Conservation (phyloP, 768 basidiomycete genomes). For the Hypholoma fasciculare region DNA sequence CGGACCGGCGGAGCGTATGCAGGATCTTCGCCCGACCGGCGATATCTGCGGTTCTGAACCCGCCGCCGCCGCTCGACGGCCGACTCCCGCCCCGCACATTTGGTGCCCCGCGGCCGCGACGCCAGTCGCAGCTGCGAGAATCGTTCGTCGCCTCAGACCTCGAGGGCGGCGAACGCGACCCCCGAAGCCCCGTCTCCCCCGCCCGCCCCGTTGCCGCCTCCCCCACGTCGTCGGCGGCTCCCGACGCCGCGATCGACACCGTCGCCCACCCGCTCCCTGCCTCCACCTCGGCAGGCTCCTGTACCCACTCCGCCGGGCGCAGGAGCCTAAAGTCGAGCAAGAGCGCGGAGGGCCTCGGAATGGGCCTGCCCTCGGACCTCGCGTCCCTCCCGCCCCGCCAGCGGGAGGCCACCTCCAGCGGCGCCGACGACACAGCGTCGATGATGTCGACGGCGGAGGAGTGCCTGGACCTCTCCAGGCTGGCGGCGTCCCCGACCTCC, state of each 20-base stretch:
- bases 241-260: not conserved
- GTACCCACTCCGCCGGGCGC: not conserved
- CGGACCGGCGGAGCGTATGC: not conserved
- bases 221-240: not conserved
- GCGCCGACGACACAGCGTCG: not conserved
- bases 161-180: conserved; percentile 6
- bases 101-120: not conserved
- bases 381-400: conserved; percentile 8
- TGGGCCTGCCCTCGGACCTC: conserved; percentile 17
- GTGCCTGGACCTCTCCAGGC: conserved; percentile 4
- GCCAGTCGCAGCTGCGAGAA: not conserved
- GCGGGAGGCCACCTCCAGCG: conserved; percentile 3
- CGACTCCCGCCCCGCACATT: too few species aligned
- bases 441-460: conserved; percentile 3
- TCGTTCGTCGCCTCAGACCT: not conserved
- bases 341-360: conserved; percentile 11
- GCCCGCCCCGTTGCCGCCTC: not conserved
- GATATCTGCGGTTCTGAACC: not conserved
- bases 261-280: not conserved
- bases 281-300: not conserved
- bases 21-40: not conserved
- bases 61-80: too few species aligned
- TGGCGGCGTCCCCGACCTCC: conserved; percentile 3
- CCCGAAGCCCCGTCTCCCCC: conserved; percentile 14
- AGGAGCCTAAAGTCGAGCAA: conserved; percentile 6